These are phyloP conservation scores for Hibiscus tridactylites DNA, from an alignment of 345 rosid genomes.

Conservation along the genomic window DNA sequence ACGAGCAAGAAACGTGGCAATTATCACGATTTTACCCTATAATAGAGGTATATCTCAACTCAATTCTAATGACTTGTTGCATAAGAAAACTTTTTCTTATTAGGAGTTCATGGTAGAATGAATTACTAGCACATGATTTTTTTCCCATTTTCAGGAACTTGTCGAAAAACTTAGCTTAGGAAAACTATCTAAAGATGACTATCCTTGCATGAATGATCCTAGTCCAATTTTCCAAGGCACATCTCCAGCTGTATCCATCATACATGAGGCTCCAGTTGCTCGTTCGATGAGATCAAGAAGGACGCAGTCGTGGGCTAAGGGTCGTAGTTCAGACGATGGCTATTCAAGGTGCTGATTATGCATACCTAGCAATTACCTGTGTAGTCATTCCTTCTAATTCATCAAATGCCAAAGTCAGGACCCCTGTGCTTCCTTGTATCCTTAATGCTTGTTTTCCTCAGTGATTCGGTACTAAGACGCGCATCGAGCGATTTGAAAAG, in stretches of 20 bases:
- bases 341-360: conserved; percentile 55
- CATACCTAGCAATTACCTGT: background rate
- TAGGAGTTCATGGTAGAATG: background rate
- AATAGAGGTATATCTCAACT: conserved; percentile 54
- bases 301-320: conserved; percentile 64
- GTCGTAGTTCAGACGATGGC: conserved; percentile 66
- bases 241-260: conserved; percentile 32
- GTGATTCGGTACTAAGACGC: conserved; percentile 78
- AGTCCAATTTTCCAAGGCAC: conserved; percentile 71
- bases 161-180: conserved; percentile 75
- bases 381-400: background rate
- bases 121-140: background rate
- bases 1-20: conserved; percentile 82
- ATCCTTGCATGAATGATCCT: conserved; percentile 87
- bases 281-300: conserved; percentile 94
- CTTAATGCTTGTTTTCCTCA: conserved; percentile 18
- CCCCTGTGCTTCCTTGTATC: background rate
- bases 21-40: conserved; percentile 92
- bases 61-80: background rate
- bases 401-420: background rate
- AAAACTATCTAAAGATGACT: conserved; percentile 79
- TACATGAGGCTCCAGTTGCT: conserved; percentile 41
- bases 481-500: conserved; percentile 80
- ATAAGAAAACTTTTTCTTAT: background rate
- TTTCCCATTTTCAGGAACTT: conserved; percentile 54